A percentile compares a stretch with the other conserved stretches of the same genome.
phyloP scores from a whole-genome alignment of 345 rosid genomes.

The Turritis glabra region DNA sequence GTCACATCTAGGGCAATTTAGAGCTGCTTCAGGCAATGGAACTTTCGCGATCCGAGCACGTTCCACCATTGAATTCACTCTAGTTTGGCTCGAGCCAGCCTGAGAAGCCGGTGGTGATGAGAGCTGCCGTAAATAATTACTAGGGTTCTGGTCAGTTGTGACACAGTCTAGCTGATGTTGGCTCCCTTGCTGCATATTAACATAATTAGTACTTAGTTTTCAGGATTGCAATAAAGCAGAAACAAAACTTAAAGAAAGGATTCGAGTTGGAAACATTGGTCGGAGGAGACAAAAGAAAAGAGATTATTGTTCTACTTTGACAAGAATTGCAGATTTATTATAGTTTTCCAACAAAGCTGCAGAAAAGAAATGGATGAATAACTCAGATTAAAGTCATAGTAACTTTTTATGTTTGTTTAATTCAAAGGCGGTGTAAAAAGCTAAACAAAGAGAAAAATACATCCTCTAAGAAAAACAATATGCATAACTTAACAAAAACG shows the following conservation, averaged over 20 bases:
- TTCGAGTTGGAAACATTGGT: constrained; percentile 27
- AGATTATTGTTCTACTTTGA: neutral
- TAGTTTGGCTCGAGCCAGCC: constrained; percentile 35
- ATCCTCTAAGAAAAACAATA: neutral
- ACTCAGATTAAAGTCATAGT: constrained; percentile 18
- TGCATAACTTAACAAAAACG: neutral
- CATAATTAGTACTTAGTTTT: neutral
- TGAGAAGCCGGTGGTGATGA: constrained; percentile 33
- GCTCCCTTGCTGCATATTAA: constrained; percentile 36
- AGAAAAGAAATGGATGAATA: constrained; percentile 21
- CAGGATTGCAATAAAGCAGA: constrained; percentile 3
- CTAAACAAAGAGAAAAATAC: neutral
- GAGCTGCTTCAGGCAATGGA: constrained; percentile 61
- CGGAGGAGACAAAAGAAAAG: constrained; percentile 15
- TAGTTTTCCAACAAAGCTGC: constrained; percentile 36
- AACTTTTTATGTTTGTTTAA: constrained; percentile 7
- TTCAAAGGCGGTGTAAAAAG: constrained; percentile 2
- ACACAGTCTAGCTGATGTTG: constrained; percentile 29
- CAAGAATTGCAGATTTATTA: constrained; percentile 16
- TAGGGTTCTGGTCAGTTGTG: constrained; percentile 37
- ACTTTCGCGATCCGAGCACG: constrained; percentile 67
- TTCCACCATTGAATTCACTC: constrained; percentile 79
- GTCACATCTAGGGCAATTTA: constrained; percentile 83
- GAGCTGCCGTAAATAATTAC: constrained; percentile 13
- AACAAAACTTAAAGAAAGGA: neutral